phyloP scores from a whole-genome alignment of 192 early-diverging fungal genomes.

The Endogone sp. region DNA sequence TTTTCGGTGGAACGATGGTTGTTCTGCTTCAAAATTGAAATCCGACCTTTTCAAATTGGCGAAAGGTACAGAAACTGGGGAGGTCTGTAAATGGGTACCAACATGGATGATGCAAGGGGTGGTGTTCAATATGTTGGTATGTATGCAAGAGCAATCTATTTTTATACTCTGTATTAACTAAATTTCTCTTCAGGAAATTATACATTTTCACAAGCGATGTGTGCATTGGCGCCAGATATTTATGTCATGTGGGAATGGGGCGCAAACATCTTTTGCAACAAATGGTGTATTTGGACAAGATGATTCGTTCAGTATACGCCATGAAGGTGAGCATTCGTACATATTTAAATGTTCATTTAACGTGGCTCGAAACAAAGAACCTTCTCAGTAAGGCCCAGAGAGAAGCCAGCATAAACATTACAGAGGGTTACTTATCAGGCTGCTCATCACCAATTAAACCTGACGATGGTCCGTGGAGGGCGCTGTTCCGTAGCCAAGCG shows the following conservation, averaged over 20 bases:
- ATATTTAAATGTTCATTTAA: neutral
- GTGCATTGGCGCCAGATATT: neutral
- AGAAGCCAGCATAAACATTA: neutral
- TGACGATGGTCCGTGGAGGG: neutral
- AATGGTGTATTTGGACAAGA: neutral
- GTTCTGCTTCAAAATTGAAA: neutral
- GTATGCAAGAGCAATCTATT: neutral
- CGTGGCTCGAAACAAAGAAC: neutral
- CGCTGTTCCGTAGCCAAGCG: neutral
- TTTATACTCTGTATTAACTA: neutral
- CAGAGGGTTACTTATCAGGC: neutral
- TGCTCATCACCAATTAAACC: neutral
- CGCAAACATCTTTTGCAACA: neutral
- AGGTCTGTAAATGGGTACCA: neutral
- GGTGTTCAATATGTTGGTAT: neutral
- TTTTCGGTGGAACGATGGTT: conserved; percentile 4
- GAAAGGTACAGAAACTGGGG: conserved; percentile 2
- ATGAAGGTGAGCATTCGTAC: neutral
- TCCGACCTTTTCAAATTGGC: conserved; percentile 4
- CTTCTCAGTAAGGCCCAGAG: neutral
- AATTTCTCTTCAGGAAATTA: neutral
- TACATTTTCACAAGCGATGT: neutral
- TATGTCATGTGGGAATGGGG: neutral
- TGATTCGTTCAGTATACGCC: neutral
- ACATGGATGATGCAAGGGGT: neutral